Conservation (phyloP, 2,329 filamentous ascomycete species). For the Gaeumannomyces tritici region DNA sequence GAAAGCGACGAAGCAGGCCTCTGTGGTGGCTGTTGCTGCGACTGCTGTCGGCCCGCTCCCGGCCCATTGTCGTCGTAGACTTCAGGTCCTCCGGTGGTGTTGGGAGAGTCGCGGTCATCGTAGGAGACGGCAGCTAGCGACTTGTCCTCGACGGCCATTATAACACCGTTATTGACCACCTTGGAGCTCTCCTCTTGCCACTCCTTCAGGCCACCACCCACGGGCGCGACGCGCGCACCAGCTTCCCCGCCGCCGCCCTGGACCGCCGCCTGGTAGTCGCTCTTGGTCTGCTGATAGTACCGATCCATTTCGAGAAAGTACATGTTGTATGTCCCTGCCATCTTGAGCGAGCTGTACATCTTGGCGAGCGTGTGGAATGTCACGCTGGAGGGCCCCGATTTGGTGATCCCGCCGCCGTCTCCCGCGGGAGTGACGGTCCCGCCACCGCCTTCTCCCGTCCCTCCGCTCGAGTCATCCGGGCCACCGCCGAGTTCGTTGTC, state of each 20-base stretch:
- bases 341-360: slow-evolving; percentile 42
- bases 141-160: slow-evolving; percentile 22
- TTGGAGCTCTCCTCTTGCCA: slow-evolving; percentile 32
- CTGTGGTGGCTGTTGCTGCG: slow-evolving; percentile 6
- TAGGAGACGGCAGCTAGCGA: slow-evolving; percentile 12
- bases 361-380: slow-evolving; percentile 39
- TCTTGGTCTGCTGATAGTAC: slow-evolving; percentile 41
- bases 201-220: slow-evolving; percentile 44
- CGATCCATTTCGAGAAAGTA: slow-evolving; percentile 43
- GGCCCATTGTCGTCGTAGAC: slow-evolving; percentile 4
- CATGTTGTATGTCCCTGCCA: slow-evolving; percentile 45
- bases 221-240: slow-evolving; percentile 8
- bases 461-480: background rate
- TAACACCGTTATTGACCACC: slow-evolving; percentile 31
- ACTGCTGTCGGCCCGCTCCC: slow-evolving; percentile 11
- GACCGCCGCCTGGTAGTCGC: slow-evolving; percentile 27
- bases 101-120: background rate
- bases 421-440: background rate
- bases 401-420: slow-evolving; percentile 15
- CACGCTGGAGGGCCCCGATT: slow-evolving; percentile 32
- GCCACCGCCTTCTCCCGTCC: background rate
- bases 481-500: slow-evolving; percentile 11
- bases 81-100: slow-evolving; percentile 5
- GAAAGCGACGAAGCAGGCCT: background rate
- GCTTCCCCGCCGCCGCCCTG: slow-evolving; percentile 16